Evolutionary conservation across 345 rosid genomes (phyloP).

Genomic region (Acer campestre): DNA sequence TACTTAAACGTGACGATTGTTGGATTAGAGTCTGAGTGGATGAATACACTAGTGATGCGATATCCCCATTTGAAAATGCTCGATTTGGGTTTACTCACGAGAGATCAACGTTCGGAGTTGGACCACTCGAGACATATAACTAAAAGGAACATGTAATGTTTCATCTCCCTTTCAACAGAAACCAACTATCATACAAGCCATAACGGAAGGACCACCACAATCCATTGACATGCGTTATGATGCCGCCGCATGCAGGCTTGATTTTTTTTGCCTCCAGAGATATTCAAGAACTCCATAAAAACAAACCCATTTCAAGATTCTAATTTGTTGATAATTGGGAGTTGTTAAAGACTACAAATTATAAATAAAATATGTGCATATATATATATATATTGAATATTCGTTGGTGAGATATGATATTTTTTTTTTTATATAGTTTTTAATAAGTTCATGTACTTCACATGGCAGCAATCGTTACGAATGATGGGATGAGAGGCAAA

Average conservation of each 20-base stretch:
- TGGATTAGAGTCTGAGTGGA: too few species aligned
- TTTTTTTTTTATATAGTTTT: neutral
- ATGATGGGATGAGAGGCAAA: conserved; percentile 33
- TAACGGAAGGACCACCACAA: conserved; percentile 28
- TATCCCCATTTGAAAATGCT: too few species aligned
- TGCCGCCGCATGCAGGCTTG: conserved; percentile 32
- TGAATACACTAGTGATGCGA: too few species aligned
- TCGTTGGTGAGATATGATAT: neutral
- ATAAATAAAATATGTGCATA: neutral
- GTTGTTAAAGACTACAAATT: neutral
- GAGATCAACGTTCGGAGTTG: neutral
- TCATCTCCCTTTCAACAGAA: conserved; percentile 27
- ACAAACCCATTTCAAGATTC: neutral
- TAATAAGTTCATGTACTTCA: conserved; percentile 29
- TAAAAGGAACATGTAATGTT: conserved; percentile 22
- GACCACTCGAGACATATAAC: conserved; percentile 24
- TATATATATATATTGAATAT: neutral
- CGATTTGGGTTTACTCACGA: neutral
- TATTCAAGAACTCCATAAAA: neutral
- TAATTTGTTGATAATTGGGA: neutral
- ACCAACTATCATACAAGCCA: conserved; percentile 11
- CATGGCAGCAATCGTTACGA: conserved; percentile 39
- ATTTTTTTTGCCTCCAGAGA: neutral
- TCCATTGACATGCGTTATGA: conserved; percentile 34
- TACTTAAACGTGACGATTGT: too few species aligned